phyloP scores from a whole-genome alignment of 495 filamentous ascomycete genomes.

The Parmelia sp. region DNA sequence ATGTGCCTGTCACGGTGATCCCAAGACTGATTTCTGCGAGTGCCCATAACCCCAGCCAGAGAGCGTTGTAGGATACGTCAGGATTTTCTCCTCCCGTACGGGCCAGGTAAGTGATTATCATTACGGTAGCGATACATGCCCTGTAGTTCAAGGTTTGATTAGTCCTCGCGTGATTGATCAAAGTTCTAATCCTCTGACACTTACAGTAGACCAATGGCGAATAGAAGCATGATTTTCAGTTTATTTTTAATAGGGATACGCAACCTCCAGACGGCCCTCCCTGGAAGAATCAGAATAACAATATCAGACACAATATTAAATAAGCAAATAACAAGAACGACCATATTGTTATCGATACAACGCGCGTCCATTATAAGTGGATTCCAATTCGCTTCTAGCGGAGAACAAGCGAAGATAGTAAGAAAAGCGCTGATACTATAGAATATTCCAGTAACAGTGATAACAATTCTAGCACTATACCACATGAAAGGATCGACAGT shows the following conservation, averaged over 20 bases:
- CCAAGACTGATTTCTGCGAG: not conserved
- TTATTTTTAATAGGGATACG: slow-evolving; percentile 1
- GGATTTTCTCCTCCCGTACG: not conserved
- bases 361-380: not conserved
- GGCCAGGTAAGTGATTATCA: not conserved
- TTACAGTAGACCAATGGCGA: slow-evolving; percentile 10
- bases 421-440: slow-evolving; percentile 4
- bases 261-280: slow-evolving; percentile 10
- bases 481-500: not conserved
- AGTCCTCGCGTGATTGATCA: not conserved
- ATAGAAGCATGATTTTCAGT: slow-evolving; percentile 1
- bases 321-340: not conserved
- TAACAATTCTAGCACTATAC: not conserved
- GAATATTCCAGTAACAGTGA: not conserved
- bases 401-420: slow-evolving; percentile 9
- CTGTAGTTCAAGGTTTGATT: not conserved
- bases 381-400: slow-evolving; percentile 8
- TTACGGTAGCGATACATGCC: not conserved
- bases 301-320: not conserved
- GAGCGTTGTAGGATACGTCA: not conserved
- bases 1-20: not conserved
- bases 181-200: not conserved
- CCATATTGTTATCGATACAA: not conserved
- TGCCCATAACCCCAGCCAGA: not conserved
- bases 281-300: not conserved